A percentile compares a stretch with the other conserved stretches of the same genome.
phyloP scores from a whole-genome alignment of 768 basidiomycete species.

The Gloeostereum incarnatum region DNA sequence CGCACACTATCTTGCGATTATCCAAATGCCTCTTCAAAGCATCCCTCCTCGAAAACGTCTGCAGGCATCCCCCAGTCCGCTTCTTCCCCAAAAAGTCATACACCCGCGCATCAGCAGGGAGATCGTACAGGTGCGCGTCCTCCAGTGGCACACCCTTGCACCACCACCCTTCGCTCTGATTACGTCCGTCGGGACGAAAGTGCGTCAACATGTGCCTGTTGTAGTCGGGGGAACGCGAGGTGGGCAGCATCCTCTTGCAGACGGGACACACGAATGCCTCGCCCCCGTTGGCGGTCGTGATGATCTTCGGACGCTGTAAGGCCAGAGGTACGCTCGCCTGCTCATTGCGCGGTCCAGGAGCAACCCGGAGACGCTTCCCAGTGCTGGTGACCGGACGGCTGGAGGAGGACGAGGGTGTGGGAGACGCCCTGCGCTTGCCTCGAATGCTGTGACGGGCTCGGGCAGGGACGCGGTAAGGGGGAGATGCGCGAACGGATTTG shows the following conservation, averaged over 20 bases:
- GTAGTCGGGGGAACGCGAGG: conserved; percentile 47
- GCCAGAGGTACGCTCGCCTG: conserved; percentile 28
- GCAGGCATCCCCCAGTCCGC: conserved; percentile 31
- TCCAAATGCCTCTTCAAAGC: conserved; percentile 35
- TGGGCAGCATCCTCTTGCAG: conserved; percentile 37
- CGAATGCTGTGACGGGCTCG: not conserved
- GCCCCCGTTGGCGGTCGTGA: conserved; percentile 9
- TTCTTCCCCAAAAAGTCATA: conserved; percentile 19
- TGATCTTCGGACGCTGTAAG: too few relatives aligned
- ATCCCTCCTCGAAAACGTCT: conserved; percentile 33
- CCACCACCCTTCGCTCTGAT: conserved; percentile 21
- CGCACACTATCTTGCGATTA: conserved; percentile 20
- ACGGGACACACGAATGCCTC: conserved; percentile 31
- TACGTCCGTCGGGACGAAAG: conserved; percentile 32
- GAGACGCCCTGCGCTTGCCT: conserved; percentile 2
- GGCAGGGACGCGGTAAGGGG: not conserved
- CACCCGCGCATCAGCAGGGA: conserved; percentile 11
- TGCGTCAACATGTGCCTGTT: conserved; percentile 52
- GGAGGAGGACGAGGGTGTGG: conserved; percentile 4
- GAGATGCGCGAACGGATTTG: conserved; percentile 2
- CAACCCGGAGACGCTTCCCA: conserved; percentile 21
- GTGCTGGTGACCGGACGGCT: too few relatives aligned
- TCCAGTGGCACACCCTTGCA: conserved; percentile 30
- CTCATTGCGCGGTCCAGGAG: conserved; percentile 34
- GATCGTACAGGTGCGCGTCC: conserved; percentile 9